phyloP scores from a whole-genome alignment of 805 yeast genomes.

The Teunomyces pallodes region DNA sequence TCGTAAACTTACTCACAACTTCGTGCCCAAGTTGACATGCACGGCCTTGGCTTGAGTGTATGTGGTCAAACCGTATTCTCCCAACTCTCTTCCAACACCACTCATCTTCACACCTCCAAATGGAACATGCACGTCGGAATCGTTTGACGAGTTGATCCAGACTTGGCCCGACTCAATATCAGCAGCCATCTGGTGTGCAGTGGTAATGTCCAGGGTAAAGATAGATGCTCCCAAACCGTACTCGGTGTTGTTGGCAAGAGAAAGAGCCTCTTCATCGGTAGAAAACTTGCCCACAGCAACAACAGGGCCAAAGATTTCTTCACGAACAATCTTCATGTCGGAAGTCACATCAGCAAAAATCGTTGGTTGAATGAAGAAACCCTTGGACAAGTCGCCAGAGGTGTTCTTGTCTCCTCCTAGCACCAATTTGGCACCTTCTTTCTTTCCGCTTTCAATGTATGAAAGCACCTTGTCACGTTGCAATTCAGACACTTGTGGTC shows the following conservation, averaged over 20 bases:
- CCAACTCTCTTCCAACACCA: slow-evolving; percentile 44
- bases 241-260: slow-evolving; percentile 65
- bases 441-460: slow-evolving; percentile 42
- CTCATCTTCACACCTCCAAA: slow-evolving; percentile 38
- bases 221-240: slow-evolving; percentile 85
- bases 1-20: slow-evolving; percentile 17
- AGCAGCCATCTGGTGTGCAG: slow-evolving; percentile 63
- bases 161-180: slow-evolving; percentile 46
- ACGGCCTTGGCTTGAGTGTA: slow-evolving; percentile 36
- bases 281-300: slow-evolving; percentile 64
- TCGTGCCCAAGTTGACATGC: slow-evolving; percentile 56
- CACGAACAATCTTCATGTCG: slow-evolving; percentile 63
- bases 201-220: slow-evolving; percentile 64
- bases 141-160: slow-evolving; percentile 47
- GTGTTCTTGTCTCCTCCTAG: slow-evolving; percentile 42
- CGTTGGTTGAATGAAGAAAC: slow-evolving; percentile 74
- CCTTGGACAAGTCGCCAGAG: slow-evolving; percentile 41
- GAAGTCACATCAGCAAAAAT: slow-evolving; percentile 69
- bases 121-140: slow-evolving; percentile 39
- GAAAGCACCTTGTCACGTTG: slow-evolving; percentile 51
- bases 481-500: slow-evolving; percentile 58
- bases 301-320: slow-evolving; percentile 90
- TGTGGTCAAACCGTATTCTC: slow-evolving; percentile 34
- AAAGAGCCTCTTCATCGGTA: slow-evolving; percentile 65
- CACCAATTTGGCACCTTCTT: slow-evolving; percentile 43